These are phyloP conservation scores for Dactylellina drechsleri DNA, from an alignment of 2,329 filamentous ascomycete genomes.

Conservation along the genomic window DNA sequence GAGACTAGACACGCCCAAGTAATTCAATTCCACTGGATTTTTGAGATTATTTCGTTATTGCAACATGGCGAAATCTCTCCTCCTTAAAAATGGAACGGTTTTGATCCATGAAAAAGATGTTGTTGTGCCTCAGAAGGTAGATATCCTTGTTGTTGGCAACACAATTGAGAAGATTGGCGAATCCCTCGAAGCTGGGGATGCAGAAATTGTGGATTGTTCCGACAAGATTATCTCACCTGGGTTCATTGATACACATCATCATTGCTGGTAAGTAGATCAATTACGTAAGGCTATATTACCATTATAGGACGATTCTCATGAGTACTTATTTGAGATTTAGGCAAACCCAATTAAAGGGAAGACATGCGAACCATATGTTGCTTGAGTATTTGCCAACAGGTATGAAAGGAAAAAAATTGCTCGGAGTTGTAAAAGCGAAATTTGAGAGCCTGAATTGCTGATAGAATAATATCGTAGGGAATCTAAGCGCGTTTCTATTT, in stretches of 20 bases:
- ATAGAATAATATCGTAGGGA: slow-evolving; percentile 52
- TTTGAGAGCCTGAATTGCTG: background rate
- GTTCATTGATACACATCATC: slow-evolving; percentile 64
- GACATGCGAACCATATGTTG: slow-evolving; percentile 62
- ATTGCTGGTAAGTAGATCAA: slow-evolving; percentile 62
- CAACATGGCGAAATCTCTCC: slow-evolving; percentile 11
- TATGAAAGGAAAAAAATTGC: slow-evolving; percentile 54
- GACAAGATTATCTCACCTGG: slow-evolving; percentile 63
- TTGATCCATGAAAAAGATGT: slow-evolving; percentile 42
- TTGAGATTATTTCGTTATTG: too few relatives aligned
- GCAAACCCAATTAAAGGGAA: slow-evolving; percentile 61
- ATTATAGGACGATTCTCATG: background rate
- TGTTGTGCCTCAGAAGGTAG: slow-evolving; percentile 10
- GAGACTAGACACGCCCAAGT: too few relatives aligned
- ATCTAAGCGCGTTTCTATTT: slow-evolving; percentile 61
- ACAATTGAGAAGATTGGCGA: slow-evolving; percentile 36
- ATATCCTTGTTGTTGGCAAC: slow-evolving; percentile 19
- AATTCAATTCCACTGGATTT: too few relatives aligned
- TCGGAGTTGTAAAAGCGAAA: background rate
- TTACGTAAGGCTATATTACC: background rate
- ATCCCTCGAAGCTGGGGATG: slow-evolving; percentile 20
- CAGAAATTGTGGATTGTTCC: slow-evolving; percentile 62
- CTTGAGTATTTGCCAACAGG: slow-evolving; percentile 63
- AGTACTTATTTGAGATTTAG: slow-evolving; percentile 41
- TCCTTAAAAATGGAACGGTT: slow-evolving; percentile 30